Conservation (phyloP, 2,329 filamentous ascomycete genomes). For the Aulographum hederae region DNA sequence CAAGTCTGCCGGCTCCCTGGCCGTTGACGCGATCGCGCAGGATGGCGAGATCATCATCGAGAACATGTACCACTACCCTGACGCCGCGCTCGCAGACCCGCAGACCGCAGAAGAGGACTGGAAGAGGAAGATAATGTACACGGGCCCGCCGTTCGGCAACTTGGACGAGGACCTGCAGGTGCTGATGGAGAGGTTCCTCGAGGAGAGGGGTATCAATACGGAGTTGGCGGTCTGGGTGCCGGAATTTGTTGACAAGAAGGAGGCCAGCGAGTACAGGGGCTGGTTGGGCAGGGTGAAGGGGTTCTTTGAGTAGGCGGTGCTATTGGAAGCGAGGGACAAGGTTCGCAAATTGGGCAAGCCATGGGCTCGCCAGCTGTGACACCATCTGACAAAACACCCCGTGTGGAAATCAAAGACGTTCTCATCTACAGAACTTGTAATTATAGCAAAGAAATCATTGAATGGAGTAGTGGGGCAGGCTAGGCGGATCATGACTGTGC, state of each 20-base stretch:
- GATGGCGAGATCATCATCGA: slow-evolving; percentile 77
- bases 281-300: slow-evolving; percentile 83
- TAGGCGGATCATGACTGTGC: too few species aligned
- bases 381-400: too few species aligned
- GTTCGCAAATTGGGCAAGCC: too few species aligned
- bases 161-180: slow-evolving; percentile 92
- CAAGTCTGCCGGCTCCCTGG: slow-evolving; percentile 57
- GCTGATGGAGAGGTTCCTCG: slow-evolving; percentile 80
- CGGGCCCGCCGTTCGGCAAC: slow-evolving; percentile 81
- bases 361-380: too few species aligned
- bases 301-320: too few species aligned
- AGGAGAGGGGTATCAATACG: slow-evolving; percentile 82
- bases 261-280: slow-evolving; percentile 87
- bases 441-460: too few species aligned
- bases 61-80: slow-evolving; percentile 75
- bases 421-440: too few species aligned
- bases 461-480: too few species aligned
- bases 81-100: slow-evolving; percentile 59
- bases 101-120: slow-evolving; percentile 60
- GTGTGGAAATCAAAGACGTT: too few species aligned
- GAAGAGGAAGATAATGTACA: slow-evolving; percentile 61
- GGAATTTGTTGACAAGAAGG: slow-evolving; percentile 95
- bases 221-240: slow-evolving; percentile 78
- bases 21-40: slow-evolving; percentile 71
- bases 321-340: too few species aligned